Percentiles rank a stretch among this genome's conserved stretches.
These are phyloP conservation scores for Wickerhamomyces hampshirensis DNA, from an alignment of 805 yeast species.

Conservation along the genomic window DNA sequence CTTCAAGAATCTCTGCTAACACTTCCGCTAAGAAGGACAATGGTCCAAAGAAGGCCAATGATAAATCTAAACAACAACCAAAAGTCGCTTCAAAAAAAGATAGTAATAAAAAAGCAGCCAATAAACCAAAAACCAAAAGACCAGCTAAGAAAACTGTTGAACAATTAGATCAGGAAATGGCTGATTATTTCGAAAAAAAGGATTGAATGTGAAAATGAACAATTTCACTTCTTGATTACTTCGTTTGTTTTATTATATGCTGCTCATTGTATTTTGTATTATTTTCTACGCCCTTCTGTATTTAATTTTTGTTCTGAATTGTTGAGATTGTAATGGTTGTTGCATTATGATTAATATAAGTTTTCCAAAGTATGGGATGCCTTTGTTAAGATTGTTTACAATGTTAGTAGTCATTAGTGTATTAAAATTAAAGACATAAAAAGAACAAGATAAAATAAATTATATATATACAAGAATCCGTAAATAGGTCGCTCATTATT, in stretches of 20 bases:
- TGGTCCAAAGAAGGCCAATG: slow-evolving; percentile 13
- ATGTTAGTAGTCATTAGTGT: background rate
- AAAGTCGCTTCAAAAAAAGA: slow-evolving; percentile 5
- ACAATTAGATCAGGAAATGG: slow-evolving; percentile 97
- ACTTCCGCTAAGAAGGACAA: slow-evolving; percentile 16
- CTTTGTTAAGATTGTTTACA: too few relatives aligned
- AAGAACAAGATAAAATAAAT: too few relatives aligned
- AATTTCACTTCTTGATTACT: background rate
- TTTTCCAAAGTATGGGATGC: too few relatives aligned
- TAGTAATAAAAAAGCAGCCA: slow-evolving; percentile 8
- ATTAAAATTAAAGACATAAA: background rate
- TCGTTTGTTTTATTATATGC: background rate
- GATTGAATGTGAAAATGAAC: slow-evolving; percentile 20
- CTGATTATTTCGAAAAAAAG: slow-evolving; percentile 75
- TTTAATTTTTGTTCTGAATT: background rate
- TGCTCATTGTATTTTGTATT: slow-evolving; percentile 1
- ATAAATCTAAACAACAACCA: slow-evolving; percentile 1
- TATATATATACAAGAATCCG: slow-evolving; percentile 2
- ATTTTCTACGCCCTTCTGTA: background rate
- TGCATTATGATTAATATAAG: too few relatives aligned
- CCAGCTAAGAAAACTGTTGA: slow-evolving; percentile 74
- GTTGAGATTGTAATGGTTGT: background rate
- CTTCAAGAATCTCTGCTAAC: slow-evolving; percentile 65
- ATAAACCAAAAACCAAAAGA: slow-evolving; percentile 30
- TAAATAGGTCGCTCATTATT: background rate